A percentile compares a stretch with the other conserved stretches of the same genome.
These are phyloP conservation scores for Aspergillus proliferans DNA, from an alignment of 2,329 filamentous ascomycete species.

Conservation along the genomic window DNA sequence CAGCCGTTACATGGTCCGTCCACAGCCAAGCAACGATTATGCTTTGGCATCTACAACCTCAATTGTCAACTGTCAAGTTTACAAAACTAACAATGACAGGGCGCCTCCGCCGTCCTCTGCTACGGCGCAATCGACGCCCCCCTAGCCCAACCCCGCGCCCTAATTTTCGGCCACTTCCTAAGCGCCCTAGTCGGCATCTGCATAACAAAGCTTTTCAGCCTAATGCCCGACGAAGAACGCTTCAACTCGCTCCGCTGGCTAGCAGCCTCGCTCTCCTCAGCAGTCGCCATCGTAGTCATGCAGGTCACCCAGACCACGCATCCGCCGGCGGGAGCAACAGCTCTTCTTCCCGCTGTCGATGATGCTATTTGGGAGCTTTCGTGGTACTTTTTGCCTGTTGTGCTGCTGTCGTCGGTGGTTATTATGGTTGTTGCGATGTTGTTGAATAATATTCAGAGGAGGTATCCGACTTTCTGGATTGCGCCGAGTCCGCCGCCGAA, in stretches of 20 bases:
- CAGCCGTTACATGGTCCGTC: too few species aligned
- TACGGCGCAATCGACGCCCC: conserved; percentile 28
- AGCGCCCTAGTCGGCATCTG: conserved; percentile 25
- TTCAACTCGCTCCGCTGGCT: conserved; percentile 25
- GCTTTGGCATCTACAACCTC: neutral
- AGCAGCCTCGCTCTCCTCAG: conserved; percentile 26
- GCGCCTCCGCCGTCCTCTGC: conserved; percentile 27
- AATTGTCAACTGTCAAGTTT: neutral
- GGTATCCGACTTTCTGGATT: conserved; percentile 29
- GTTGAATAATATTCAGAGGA: conserved; percentile 27
- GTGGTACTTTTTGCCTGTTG: conserved; percentile 27
- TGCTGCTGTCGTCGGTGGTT: conserved; percentile 24
- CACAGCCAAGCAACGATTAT: neutral
- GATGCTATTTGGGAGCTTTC: conserved; percentile 23
- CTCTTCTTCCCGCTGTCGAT: conserved; percentile 24
- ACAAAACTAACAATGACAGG: conserved; percentile 9
- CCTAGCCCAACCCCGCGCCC: conserved; percentile 26
- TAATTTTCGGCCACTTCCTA: conserved; percentile 29
- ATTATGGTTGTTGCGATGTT: conserved; percentile 23
- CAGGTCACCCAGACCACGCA: conserved; percentile 28
- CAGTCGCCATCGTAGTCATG: conserved; percentile 25
- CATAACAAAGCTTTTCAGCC: conserved; percentile 26
- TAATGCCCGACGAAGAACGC: conserved; percentile 24
- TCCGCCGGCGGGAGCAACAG: conserved; percentile 30
- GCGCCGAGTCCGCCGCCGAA: conserved; percentile 8